Conservation (phyloP, 2,329 filamentous ascomycete genomes). For the Talaromyces verruculosus region DNA sequence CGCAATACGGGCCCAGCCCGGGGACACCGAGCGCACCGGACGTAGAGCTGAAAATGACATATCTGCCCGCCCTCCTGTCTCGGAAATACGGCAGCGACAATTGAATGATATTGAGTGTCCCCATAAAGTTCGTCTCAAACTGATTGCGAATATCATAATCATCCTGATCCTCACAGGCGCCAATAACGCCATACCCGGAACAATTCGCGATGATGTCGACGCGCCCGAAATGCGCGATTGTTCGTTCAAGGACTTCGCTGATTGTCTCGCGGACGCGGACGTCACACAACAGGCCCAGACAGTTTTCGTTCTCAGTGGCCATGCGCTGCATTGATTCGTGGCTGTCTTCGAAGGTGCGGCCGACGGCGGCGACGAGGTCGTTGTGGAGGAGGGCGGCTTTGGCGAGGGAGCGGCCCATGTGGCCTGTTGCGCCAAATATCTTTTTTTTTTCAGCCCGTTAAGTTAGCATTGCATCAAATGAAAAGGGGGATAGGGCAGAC, state of each 20-base stretch:
- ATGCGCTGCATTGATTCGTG: slow-evolving; percentile 70
- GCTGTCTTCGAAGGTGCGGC: slow-evolving; percentile 74
- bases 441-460: slow-evolving; percentile 34
- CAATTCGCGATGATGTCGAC: slow-evolving; percentile 92
- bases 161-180: slow-evolving; percentile 94
- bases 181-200: slow-evolving; percentile 92
- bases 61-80: slow-evolving; percentile 70
- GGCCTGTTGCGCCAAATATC: slow-evolving; percentile 95
- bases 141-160: slow-evolving; percentile 92
- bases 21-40: slow-evolving; percentile 91
- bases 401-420: slow-evolving; percentile 89
- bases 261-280: slow-evolving; percentile 81
- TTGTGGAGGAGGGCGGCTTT: slow-evolving; percentile 76
- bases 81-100: slow-evolving; percentile 85
- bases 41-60: slow-evolving; percentile 92
- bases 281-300: slow-evolving; percentile 82
- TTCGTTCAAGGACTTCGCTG: slow-evolving; percentile 65
- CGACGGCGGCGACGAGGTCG: slow-evolving; percentile 83
- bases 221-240: slow-evolving; percentile 72
- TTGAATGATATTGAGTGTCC: slow-evolving; percentile 90
- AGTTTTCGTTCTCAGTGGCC: slow-evolving; percentile 60
- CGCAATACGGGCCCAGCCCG: slow-evolving; percentile 89
- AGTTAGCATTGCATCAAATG: not conserved
- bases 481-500: slow-evolving; percentile 33
- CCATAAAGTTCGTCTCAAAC: slow-evolving; percentile 97